A percentile compares a stretch with the other conserved stretches of the same genome.
These are phyloP conservation scores for Metschnikowia cerradonensis DNA, from an alignment of 805 yeast genomes.

Conservation along the genomic window DNA sequence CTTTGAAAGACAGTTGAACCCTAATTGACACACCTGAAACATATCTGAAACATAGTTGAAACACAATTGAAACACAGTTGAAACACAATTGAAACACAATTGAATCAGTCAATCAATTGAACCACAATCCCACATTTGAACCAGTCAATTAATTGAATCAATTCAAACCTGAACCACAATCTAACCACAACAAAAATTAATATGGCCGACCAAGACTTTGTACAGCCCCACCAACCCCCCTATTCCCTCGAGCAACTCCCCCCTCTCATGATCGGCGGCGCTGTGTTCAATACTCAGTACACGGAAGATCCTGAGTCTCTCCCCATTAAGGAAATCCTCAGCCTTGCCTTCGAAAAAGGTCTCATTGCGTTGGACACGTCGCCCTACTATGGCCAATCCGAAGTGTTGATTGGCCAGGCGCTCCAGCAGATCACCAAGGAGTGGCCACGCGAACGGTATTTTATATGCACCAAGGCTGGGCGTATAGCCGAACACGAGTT, in stretches of 20 bases:
- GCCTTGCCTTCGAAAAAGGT: slow-evolving; percentile 61
- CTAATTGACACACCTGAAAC: too few species aligned
- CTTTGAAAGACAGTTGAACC: too few species aligned
- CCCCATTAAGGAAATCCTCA: slow-evolving; percentile 55
- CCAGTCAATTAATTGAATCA: too few species aligned
- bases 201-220: slow-evolving; percentile 10
- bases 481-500: slow-evolving; percentile 64
- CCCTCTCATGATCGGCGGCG: slow-evolving; percentile 79
- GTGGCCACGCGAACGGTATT: slow-evolving; percentile 58
- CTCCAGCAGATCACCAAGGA: slow-evolving; percentile 28
- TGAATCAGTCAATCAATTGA: too few species aligned
- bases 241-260: slow-evolving; percentile 38
- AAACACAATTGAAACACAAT: too few species aligned
- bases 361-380: slow-evolving; percentile 83
- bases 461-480: slow-evolving; percentile 83
- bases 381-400: slow-evolving; percentile 91
- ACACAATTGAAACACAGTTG: too few species aligned
- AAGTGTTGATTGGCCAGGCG: slow-evolving; percentile 66
- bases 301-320: slow-evolving; percentile 60
- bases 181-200: background rate
- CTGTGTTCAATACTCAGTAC: slow-evolving; percentile 80
- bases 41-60: too few species aligned
- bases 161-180: too few species aligned
- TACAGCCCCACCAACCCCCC: slow-evolving; percentile 5
- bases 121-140: too few species aligned